Base-by-base conservation (phyloP, 2,329 filamentous ascomycete genomes). In the Mariannaea sp. region DNA sequence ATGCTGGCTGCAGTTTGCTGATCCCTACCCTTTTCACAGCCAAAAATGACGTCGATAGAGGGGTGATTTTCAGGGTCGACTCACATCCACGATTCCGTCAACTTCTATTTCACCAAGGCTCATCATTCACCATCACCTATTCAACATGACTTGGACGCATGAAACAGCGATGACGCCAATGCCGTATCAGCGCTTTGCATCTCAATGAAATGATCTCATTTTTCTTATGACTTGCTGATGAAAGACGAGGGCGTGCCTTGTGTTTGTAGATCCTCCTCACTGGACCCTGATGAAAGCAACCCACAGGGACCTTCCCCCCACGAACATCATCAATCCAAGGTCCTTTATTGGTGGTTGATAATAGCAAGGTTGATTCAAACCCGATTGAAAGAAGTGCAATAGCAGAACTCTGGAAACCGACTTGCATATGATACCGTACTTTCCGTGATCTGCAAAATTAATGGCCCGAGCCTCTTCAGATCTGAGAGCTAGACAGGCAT, bases 61-160 rank as follows among this genome's bases (percentile, higher is more conserved):
- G 40, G 47, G 50, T 16, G 50, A 35, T 51, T 53, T 57, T 53
- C 49, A 62, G 60, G 60, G 62, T 64, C 58, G 24, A 22, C 48
- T 40, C 32, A 29, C 42, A 14, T 27, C 20, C 8, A 24, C 22
- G 8, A 27, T 65, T 65, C 62, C 20, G 56, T 5, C 32, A 38
- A 24, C 39, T 65, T 64, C 56, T 24, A 49, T 13, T 30, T 20
- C 14, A 19, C 3, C 27, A 22, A 24, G 7, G 14, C n/a, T 19
- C 43, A 35, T 35, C 42, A 44, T 44, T 32, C 10, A 22, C 29
- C 22, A 8, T n/a, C n/a, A n/a, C n/a, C n/a, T n/a, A n/a, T n/a
- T n/a, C n/a, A n/a, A n/a, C n/a, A n/a, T n/a, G n/a, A n/a, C n/a
- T n/a, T n/a, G n/a, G n/a, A n/a, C n/a, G n/a, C n/a, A n/a, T n/a